Conservation (phyloP, 2,329 filamentous ascomycete species). For the Aureobasidium sp. region DNA sequence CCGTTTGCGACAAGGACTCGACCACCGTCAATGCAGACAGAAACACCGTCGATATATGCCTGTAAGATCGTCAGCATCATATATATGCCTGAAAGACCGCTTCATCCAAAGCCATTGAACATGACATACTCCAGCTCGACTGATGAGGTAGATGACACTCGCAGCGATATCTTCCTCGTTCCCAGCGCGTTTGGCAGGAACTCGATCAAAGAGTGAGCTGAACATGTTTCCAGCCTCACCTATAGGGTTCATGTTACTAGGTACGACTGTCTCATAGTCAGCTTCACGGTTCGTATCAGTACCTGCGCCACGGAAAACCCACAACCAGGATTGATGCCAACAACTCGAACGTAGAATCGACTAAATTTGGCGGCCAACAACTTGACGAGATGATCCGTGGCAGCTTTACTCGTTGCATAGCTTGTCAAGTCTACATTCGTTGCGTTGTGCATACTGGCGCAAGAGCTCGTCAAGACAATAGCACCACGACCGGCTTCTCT, state of each 20-base stretch:
- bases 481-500: slow-evolving; percentile 39
- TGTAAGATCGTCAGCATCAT: slow-evolving; percentile 18
- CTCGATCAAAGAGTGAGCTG: slow-evolving; percentile 33
- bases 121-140: slow-evolving; percentile 34
- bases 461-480: slow-evolving; percentile 45
- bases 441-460: slow-evolving; percentile 47
- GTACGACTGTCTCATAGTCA: slow-evolving; percentile 31
- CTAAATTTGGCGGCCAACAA: slow-evolving; percentile 45
- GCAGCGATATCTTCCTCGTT: slow-evolving; percentile 38
- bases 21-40: slow-evolving; percentile 36
- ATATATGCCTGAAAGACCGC: neutral
- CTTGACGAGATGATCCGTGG: slow-evolving; percentile 45
- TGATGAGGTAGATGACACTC: slow-evolving; percentile 36
- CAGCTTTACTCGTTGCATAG: slow-evolving; percentile 47
- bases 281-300: neutral
- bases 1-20: slow-evolving; percentile 36
- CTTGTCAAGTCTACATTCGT: slow-evolving; percentile 49
- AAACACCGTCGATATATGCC: slow-evolving; percentile 37
- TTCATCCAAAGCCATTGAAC: neutral
- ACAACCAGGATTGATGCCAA: slow-evolving; percentile 41
- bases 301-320: neutral
- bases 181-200: slow-evolving; percentile 32
- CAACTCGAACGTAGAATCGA: slow-evolving; percentile 38
- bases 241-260: slow-evolving; percentile 41
- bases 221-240: slow-evolving; percentile 37